phyloP scores from a whole-genome alignment of 768 basidiomycete genomes.

The Collybiopsis confluens region DNA sequence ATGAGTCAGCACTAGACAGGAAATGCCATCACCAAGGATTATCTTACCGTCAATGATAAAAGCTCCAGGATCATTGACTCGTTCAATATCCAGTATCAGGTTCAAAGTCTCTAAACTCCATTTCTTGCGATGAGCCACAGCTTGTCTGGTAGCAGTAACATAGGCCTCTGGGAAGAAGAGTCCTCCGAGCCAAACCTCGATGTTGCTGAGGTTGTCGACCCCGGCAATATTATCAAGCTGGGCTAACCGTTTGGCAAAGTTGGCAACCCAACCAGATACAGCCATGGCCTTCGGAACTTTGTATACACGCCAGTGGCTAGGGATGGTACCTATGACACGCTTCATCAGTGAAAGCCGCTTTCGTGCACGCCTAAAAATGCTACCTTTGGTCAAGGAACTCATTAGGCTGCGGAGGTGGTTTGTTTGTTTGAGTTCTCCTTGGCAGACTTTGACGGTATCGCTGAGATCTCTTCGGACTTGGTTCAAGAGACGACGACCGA shows the following conservation, averaged over 20 bases:
- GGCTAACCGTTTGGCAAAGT: conserved; percentile 73
- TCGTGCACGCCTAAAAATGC: background rate
- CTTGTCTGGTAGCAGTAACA: conserved; percentile 91
- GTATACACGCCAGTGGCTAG: conserved; percentile 84
- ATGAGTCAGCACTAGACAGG: conserved; percentile 7
- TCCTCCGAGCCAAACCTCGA: conserved; percentile 90
- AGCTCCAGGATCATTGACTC: conserved; percentile 69
- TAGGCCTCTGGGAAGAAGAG: conserved; percentile 97
- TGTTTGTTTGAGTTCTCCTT: conserved; percentile 88
- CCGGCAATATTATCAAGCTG: conserved; percentile 75
- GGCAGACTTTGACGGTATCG: conserved; percentile 80
- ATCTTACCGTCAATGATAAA: conserved; percentile 85
- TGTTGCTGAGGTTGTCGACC: conserved; percentile 57
- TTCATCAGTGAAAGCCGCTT: conserved; percentile 10
- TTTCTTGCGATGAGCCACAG: conserved; percentile 88
- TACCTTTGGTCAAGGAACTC: conserved; percentile 87
- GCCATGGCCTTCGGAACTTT: conserved; percentile 81
- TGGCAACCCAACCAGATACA: conserved; percentile 80
- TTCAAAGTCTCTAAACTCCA: conserved; percentile 90
- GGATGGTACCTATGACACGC: conserved; percentile 67
- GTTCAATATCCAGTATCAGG: conserved; percentile 77
- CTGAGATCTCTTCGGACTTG: conserved; percentile 78
- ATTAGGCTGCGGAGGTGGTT: conserved; percentile 92
- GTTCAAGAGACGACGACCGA: conserved; percentile 74
- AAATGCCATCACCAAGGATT: background rate